Conservation (phyloP, 2,329 filamentous ascomycete genomes). For the Bertia moriformis region DNA sequence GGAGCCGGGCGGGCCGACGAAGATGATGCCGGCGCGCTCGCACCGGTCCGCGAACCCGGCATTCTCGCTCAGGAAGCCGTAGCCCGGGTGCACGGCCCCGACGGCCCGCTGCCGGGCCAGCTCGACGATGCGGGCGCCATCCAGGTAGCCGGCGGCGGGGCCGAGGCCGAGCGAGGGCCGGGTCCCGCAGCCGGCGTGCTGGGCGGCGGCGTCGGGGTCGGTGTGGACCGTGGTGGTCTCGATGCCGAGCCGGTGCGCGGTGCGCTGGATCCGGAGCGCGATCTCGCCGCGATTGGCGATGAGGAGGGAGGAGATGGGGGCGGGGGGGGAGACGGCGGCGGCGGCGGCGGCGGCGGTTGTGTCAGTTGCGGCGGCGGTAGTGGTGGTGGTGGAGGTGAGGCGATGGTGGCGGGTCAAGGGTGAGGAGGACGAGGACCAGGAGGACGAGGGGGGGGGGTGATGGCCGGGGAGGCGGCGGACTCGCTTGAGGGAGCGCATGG, state of each 20-base stretch:
- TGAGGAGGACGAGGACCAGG: no score
- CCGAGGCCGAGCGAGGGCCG: slow-evolving; percentile 77
- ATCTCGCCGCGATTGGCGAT: slow-evolving; percentile 98
- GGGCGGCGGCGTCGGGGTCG: slow-evolving; percentile 71
- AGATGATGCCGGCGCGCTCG: slow-evolving; percentile 76
- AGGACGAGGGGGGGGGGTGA: no score
- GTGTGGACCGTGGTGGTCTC: slow-evolving; percentile 90
- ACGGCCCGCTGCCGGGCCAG: slow-evolving; percentile 78
- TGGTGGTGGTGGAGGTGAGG: no score
- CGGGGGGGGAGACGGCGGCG: slow-evolving; percentile 7
- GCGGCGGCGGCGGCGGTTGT: not conserved
- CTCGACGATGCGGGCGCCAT: slow-evolving; percentile 80
- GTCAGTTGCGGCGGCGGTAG: not conserved
- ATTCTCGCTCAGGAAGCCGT: slow-evolving; percentile 93
- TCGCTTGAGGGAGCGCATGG: no score
- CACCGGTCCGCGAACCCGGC: slow-evolving; percentile 78
- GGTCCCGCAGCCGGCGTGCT: slow-evolving; percentile 75
- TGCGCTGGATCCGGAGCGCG: slow-evolving; percentile 79
- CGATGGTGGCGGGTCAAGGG: no score
- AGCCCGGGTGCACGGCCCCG: slow-evolving; percentile 85
- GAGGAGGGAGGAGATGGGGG: slow-evolving; percentile 62
- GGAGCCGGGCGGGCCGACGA: slow-evolving; percentile 76
- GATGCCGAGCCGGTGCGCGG: slow-evolving; percentile 77
- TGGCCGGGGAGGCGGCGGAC: no score
- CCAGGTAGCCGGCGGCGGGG: slow-evolving; percentile 72